These are phyloP conservation scores for Dendryphion nanum DNA, from an alignment of 2,329 filamentous ascomycete genomes.

Conservation along the genomic window DNA sequence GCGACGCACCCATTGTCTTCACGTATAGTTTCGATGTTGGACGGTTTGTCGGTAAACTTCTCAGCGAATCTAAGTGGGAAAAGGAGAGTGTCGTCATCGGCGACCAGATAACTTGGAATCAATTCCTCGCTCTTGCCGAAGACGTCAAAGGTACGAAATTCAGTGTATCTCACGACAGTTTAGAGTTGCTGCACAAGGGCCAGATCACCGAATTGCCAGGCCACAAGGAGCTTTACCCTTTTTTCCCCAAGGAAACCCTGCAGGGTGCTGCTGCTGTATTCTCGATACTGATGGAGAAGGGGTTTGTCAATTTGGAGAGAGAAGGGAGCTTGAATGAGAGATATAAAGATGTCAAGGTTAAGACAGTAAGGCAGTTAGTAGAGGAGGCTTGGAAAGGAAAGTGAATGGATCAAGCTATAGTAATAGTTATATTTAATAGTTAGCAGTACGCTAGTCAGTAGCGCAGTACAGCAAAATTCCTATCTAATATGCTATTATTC, in stretches of 20 bases:
- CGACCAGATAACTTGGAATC: slow-evolving; percentile 46
- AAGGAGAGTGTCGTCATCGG: slow-evolving; percentile 25
- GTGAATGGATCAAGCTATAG: too few species aligned
- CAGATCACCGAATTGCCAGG: slow-evolving; percentile 18
- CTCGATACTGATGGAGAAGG: background rate
- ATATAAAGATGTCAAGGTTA: background rate
- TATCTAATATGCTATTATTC: too few species aligned
- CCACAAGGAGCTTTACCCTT: slow-evolving; percentile 10
- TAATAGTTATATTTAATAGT: too few species aligned
- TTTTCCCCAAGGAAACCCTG: slow-evolving; percentile 11
- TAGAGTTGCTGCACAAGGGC: slow-evolving; percentile 10
- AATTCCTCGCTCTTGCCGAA: slow-evolving; percentile 45
- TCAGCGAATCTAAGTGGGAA: slow-evolving; percentile 32
- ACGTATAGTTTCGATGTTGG: slow-evolving; percentile 18
- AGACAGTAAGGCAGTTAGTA: background rate
- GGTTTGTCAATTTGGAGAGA: background rate
- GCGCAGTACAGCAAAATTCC: too few species aligned
- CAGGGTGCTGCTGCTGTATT: background rate
- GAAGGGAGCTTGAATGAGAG: background rate
- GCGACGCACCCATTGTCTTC: slow-evolving; percentile 12
- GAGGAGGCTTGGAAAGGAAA: background rate
- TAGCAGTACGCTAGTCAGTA: too few species aligned
- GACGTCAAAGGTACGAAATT: slow-evolving; percentile 30
- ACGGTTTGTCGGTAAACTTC: slow-evolving; percentile 11
- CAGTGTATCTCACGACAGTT: slow-evolving; percentile 12